Conservation (phyloP, 2,329 filamentous ascomycete genomes). For the Exophiala sp. region DNA sequence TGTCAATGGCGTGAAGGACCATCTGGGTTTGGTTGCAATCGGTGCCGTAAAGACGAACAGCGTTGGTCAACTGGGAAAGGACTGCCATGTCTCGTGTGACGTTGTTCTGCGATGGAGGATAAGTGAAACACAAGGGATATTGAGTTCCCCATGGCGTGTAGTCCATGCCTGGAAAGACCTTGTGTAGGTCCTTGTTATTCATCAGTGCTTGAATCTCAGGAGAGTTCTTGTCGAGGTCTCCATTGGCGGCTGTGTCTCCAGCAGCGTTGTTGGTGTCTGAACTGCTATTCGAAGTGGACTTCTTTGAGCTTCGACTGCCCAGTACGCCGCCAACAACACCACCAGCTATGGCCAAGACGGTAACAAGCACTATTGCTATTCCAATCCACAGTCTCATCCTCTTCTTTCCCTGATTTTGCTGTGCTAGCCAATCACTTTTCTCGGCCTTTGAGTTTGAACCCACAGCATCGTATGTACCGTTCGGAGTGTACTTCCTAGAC, state of each 20-base stretch:
- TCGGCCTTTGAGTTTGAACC: slow-evolving; percentile 42
- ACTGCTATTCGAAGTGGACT: slow-evolving; percentile 24
- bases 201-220: slow-evolving; percentile 75
- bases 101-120: slow-evolving; percentile 87
- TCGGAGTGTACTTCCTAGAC: slow-evolving; percentile 34
- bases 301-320: slow-evolving; percentile 49
- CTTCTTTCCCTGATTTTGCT: slow-evolving; percentile 61
- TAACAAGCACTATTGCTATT: slow-evolving; percentile 58
- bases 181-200: slow-evolving; percentile 78
- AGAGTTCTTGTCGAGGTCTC: slow-evolving; percentile 71
- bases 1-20: slow-evolving; percentile 77
- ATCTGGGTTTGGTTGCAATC: slow-evolving; percentile 98
- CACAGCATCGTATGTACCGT: slow-evolving; percentile 58
- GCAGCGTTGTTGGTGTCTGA: slow-evolving; percentile 45
- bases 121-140: slow-evolving; percentile 74
- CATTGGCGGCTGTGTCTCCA: slow-evolving; percentile 60
- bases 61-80: slow-evolving; percentile 83
- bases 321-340: slow-evolving; percentile 72
- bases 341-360: slow-evolving; percentile 68
- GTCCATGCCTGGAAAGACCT: slow-evolving; percentile 91
- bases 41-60: slow-evolving; percentile 84
- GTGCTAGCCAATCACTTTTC: slow-evolving; percentile 63
- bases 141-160: slow-evolving; percentile 91
- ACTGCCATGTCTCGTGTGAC: slow-evolving; percentile 87
- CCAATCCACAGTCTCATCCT: slow-evolving; percentile 68